Evolutionary conservation across 106 monocot genomes (phyloP), one percentile per base, ranked within the genome.

Genomic region (Dioscorea dumetorum): DNA sequence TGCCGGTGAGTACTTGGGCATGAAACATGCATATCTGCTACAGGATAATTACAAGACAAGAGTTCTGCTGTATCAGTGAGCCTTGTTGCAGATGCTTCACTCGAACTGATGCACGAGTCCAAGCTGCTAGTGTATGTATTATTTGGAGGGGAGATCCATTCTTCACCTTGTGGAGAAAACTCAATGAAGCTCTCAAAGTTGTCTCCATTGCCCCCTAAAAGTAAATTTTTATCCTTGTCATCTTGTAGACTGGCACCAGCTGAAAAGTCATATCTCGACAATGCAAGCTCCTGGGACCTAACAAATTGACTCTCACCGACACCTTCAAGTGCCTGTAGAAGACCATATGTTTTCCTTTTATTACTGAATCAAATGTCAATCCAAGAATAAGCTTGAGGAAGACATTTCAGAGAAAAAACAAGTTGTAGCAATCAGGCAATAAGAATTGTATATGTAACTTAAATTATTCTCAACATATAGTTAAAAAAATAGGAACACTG

Each of bases 121-220:
- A 71, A 48, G 64, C 84, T 92, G 68, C 93, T 93, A 52, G 84
- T 87, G 70, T 80, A 90, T 52, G 85, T 76, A 71, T 63, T 67
- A 32, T 75, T 70, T 24, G 85, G 93, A 76, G 99, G 93, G 74
- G 93, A 99, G 15, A 93, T 87, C 99, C 99, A 99, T 72, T 60
- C 88, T 61, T 90, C 93, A 76, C 82, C 84, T 64, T 80, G 78
- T 13, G 69, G 50, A 50, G 74, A 65, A 67, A 69, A 64, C 34
- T 73, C 72, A 14, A 35, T 61, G 28, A 62, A 62, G 50, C 70
- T 70, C 57, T 84, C 62, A 66, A 68, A 19, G 22, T 53, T 65
- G 53, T 33, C 57, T 21, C 66, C 76, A 65, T 73, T 72, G 48
- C 71, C 76, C 24, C 49, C 70, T 28, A 28, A 1, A 23, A 49